phyloP scores from a whole-genome alignment of 2,329 filamentous ascomycete species.

The Fusarium poae region DNA sequence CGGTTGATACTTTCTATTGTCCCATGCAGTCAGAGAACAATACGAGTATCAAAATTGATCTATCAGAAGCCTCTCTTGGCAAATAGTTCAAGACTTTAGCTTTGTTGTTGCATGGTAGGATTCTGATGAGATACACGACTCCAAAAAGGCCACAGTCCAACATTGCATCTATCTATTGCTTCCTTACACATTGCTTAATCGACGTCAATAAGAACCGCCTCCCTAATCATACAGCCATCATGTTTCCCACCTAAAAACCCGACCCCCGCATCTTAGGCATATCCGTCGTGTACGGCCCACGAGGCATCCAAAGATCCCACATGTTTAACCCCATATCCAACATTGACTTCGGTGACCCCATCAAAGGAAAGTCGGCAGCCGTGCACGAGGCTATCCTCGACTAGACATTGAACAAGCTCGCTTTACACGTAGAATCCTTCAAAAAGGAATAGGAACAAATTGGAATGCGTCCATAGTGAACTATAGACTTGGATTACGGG shows the following conservation, averaged over 20 bases:
- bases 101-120: neutral
- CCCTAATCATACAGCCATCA: slow-evolving; percentile 6
- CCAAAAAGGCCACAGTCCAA: slow-evolving; percentile 25
- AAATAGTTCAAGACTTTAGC: neutral
- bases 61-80: neutral
- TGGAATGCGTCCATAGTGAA: neutral
- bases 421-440: neutral
- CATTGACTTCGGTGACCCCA: slow-evolving; percentile 49
- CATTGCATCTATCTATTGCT: neutral
- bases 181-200: no score
- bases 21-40: neutral
- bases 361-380: slow-evolving; percentile 48
- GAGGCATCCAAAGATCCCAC: slow-evolving; percentile 47
- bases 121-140: slow-evolving; percentile 14
- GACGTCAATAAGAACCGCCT: neutral
- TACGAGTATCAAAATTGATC: neutral
- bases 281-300: no score
- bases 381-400: slow-evolving; percentile 41
- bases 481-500: neutral
- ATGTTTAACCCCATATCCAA: slow-evolving; percentile 50
- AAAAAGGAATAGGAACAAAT: neutral
- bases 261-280: no score
- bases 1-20: neutral
- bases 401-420: neutral
- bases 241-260: slow-evolving; percentile 16